Evolutionary conservation across 177 flowering plant genomes (phyloP), one percentile per base, ranked within the genome.

Genomic region (Tripterygium wilfordii): DNA sequence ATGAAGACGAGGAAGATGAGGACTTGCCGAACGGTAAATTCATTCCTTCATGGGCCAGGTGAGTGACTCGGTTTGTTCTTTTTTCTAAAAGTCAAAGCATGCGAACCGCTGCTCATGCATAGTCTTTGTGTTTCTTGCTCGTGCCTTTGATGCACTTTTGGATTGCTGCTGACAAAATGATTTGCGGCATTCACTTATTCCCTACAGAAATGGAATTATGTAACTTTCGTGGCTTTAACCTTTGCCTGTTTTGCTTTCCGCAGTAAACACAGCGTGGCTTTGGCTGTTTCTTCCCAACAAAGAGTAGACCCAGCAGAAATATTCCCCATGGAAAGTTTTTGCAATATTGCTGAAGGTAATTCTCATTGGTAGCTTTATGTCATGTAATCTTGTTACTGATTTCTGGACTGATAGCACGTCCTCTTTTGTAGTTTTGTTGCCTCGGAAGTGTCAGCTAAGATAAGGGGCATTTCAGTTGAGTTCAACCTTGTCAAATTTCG

Each of bases 11-110:
- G 24, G 89, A 85, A 3, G 66, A 63, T 2, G 69, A 74, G 23
- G 77, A 60, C 5, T 25, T 57, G 10, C 69, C 63, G 24, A 66
- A 63, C 32, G 69, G 32, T 22, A 92, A 92, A 62, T 68, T 64
- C 60, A 51, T 86, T 3, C 96, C 99, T 33, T 58, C 76, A 30
- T 92, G 99, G 99, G 82, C 88, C 58, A 92, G 96, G 96, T 86
- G 26, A 54, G 54, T 42, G 31, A 14, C 53, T 42, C 45, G 37
- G 50, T 10, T 58, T 26, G 20, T 1, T 2, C 17, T 44, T 2
- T 13, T 9, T 14, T 42, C 33, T 26, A 14, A 31, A 39, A 8
- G n/a, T n/a, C n/a, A n/a, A n/a, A n/a, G n/a, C n/a, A n/a, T n/a
- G n/a, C n/a, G n/a, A n/a, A n/a, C n/a, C n/a, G n/a, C n/a, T n/a